A percentile compares a stretch with the other conserved stretches of the same genome.
These are phyloP conservation scores for Boletellus emodensis DNA, from an alignment of 768 basidiomycete species.

Conservation along the genomic window DNA sequence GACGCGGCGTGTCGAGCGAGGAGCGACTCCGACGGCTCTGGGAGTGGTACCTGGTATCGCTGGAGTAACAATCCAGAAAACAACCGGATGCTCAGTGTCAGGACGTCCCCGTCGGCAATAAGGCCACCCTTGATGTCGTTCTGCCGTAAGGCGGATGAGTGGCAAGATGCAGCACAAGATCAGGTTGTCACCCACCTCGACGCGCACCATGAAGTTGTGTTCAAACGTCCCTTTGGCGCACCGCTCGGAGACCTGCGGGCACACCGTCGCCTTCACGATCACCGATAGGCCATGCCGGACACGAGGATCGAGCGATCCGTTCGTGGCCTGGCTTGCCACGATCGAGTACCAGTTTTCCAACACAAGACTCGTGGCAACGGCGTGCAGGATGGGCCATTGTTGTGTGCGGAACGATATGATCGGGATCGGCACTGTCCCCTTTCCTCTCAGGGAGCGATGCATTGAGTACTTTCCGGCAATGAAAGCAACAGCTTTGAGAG, in stretches of 20 bases:
- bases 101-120: conserved; percentile 54
- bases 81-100: conserved; percentile 51
- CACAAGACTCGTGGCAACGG: conserved; percentile 49
- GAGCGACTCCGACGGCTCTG: conserved; percentile 42
- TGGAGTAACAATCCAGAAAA: conserved; percentile 56
- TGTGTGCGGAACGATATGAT: conserved; percentile 65
- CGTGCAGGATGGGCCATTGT: conserved; percentile 54
- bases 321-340: conserved; percentile 35
- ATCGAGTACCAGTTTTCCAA: conserved; percentile 46
- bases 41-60: conserved; percentile 50
- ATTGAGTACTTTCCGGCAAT: conserved; percentile 57
- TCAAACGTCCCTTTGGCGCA: too few species aligned
- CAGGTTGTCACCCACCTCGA: too few species aligned
- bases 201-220: too few species aligned
- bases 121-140: conserved; percentile 46
- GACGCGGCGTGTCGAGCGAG: conserved; percentile 49
- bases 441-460: conserved; percentile 49
- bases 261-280: conserved; percentile 18
- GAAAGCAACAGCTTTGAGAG: conserved; percentile 49
- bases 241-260: too few species aligned
- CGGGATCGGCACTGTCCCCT: conserved; percentile 39
- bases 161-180: too few species aligned
- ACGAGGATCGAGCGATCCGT: conserved; percentile 39
- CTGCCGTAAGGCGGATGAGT: too few species aligned
- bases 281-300: conserved; percentile 55